phyloP scores from a whole-genome alignment of 805 yeast genomes.

The Torulaspora quercuum region DNA sequence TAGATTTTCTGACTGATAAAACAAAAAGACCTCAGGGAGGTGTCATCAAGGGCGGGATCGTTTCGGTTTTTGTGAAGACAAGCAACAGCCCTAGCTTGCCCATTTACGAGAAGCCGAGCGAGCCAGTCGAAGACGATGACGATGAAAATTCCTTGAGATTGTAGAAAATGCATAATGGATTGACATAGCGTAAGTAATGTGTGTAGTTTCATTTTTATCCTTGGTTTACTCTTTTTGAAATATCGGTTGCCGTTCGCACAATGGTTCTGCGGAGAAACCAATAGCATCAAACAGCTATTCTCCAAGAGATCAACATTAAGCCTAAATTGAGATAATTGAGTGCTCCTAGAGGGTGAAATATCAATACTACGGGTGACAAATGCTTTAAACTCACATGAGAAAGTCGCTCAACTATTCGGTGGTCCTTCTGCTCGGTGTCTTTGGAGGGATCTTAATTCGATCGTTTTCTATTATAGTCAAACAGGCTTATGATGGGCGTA shows the following conservation, averaged over 20 bases:
- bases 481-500: conserved; percentile 6
- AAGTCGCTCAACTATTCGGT: conserved; percentile 2
- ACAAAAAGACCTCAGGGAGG: conserved; percentile 59
- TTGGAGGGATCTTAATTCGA: conserved; percentile 5
- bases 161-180: too few species aligned
- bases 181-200: too few species aligned
- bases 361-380: too few species aligned
- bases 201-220: too few species aligned
- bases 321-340: too few species aligned
- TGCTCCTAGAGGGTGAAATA: too few species aligned
- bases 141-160: conserved; percentile 3
- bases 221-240: too few species aligned
- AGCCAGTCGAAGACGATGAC: neutral
- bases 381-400: conserved; percentile 6
- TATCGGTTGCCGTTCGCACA: too few species aligned
- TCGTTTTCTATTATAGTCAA: conserved; percentile 6
- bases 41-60: conserved; percentile 43
- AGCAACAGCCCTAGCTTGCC: conserved; percentile 67
- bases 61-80: conserved; percentile 60
- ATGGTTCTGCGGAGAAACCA: too few species aligned
- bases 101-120: conserved; percentile 31
- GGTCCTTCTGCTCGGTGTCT: conserved; percentile 3
- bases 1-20: conserved; percentile 46
- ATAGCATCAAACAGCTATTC: too few species aligned
- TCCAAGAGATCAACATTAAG: too few species aligned